phyloP scores from a whole-genome alignment of 208 protist genomes.

The Trypanosoma mega region DNA sequence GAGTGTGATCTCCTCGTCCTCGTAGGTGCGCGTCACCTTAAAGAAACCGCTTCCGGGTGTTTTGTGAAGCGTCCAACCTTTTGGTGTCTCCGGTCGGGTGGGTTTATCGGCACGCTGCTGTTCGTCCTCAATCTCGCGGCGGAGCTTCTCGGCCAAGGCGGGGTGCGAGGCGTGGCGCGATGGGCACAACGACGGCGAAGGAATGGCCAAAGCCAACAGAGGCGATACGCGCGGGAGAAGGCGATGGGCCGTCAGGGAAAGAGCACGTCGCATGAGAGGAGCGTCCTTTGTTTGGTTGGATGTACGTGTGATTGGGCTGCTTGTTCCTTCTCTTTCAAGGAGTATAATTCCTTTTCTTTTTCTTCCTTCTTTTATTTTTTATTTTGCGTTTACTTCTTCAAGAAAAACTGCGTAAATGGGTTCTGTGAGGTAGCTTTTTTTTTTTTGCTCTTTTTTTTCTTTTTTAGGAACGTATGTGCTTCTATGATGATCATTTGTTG shows the following conservation, averaged over 20 bases:
- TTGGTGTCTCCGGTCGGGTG: conserved; percentile 67
- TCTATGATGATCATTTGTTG: too few species aligned
- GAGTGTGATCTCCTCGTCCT: conserved; percentile 82
- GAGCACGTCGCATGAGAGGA: conserved; percentile 31
- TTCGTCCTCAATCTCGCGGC: conserved; percentile 84
- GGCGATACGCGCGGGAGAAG: conserved; percentile 1
- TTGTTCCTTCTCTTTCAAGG: background rate
- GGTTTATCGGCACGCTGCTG: conserved; percentile 66
- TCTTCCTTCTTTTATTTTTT: conserved; percentile 4
- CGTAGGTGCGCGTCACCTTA: conserved; percentile 59
- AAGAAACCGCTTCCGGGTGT: conserved; percentile 69
- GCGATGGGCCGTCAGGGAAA: conserved; percentile 14
- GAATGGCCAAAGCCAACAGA: background rate
- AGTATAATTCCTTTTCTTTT: background rate
- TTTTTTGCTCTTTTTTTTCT: too few species aligned
- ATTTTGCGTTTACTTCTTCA: background rate
- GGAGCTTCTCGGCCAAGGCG: conserved; percentile 49
- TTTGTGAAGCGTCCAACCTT: conserved; percentile 68
- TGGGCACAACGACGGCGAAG: conserved; percentile 25
- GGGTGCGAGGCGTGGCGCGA: conserved; percentile 55
- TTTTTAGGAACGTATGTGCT: too few species aligned
- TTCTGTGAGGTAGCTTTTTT: too few species aligned
- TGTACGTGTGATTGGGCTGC: background rate
- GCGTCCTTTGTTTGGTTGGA: background rate
- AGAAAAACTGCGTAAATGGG: too few species aligned